Evolutionary conservation across 148 eudicot species (phyloP), one percentile per base, ranked within the genome.

Genomic region (Dianthus caryophyllus): DNA sequence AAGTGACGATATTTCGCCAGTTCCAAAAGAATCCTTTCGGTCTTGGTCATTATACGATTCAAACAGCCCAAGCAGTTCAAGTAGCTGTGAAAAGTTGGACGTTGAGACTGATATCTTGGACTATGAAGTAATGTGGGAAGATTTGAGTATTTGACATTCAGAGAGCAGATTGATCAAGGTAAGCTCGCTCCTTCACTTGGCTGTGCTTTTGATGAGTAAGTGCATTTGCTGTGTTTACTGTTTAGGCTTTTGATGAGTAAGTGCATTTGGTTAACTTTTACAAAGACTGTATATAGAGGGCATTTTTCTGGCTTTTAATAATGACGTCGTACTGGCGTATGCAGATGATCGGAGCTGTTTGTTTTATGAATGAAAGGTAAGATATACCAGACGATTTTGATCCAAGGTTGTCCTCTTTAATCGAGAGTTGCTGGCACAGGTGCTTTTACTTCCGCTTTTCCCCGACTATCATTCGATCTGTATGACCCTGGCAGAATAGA

Each of bases 121-220:
- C 74, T 88, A 82, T 67, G 99, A 94, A 82, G 86, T 94, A 47
- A 62, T 83, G 78, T 94, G 99, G 99, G 99, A 94, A 76, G 99
- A 94, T 64, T 82, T n/a, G n/a, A n/a, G n/a, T n/a, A n/a, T n/a
- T n/a, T 94, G 80, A 84, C 87, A 25, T 74, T 90, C 68, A 87
- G 97, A 65, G 97, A 94, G 78, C 97, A 86, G 68, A 83, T 94
- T 74, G 99, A 97, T 31, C 97, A 90, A 88, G 99, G 99, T 94
- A 80, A 53, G 36, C 57, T 43, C 20, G 46, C 52, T 56, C 12
- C n/a, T n/a, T n/a, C n/a, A n/a, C n/a, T 6, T 21, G 30, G 57
- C 57, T 53, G 30, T 11, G 10, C 33, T 38, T 30, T n/a, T 2
- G n/a, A n/a, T 24, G 43, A 41, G 44, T 9, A 24, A 9, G 44